Base-by-base conservation (phyloP, 1,284 basidiomycete genomes). In the Sanguinoderma infundibulare region DNA sequence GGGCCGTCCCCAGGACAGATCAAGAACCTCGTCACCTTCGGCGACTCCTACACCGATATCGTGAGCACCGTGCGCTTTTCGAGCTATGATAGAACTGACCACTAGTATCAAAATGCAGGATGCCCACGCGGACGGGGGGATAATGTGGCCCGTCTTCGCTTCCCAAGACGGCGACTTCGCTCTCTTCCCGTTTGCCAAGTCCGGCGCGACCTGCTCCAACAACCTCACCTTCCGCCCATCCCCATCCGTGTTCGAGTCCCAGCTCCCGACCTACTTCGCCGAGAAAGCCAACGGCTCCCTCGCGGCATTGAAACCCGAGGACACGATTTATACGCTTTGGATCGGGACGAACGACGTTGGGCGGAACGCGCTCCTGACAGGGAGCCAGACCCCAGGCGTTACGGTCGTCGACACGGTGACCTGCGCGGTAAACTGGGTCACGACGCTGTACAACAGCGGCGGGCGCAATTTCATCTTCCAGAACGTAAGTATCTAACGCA, bases 381-480 rank as follows among this genome's bases (percentile, higher is more conserved):
- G 24, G 40, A n/a, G 40, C 40, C 22, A 75, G 53, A 61, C 69
- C 0, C 69, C 74, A 0, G 76, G 73, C 1, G 78, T 79, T 7
- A 81, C 78, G 5, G 67, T 83, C 57, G 79, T 81, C 6, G 71
- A 80, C 46, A 77, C 76, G 4, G 71, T 77, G 22, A 57, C 69
- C n/a, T 82, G 81, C 58, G 77, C 77, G n/a, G 69, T 82, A 35
- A 73, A 77, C n/a, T 80, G 77, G 72, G 67, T 83, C 26, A 71
- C 70, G 53, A 64, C 59, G 0, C 55, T 83, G 44, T 81, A 83
- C 60, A 67, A 74, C 17, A 71, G 64, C 17, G 81, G 82, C 2
- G 81, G 78, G 14, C 69, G 81, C 20, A 79, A 82, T 64, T 82
- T 83, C 61, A 67, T 82, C 57, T 78, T 82, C 71, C 79, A 81